Conservation (phyloP, 2,329 filamentous ascomycete species). For the Pleomassaria siparia region DNA sequence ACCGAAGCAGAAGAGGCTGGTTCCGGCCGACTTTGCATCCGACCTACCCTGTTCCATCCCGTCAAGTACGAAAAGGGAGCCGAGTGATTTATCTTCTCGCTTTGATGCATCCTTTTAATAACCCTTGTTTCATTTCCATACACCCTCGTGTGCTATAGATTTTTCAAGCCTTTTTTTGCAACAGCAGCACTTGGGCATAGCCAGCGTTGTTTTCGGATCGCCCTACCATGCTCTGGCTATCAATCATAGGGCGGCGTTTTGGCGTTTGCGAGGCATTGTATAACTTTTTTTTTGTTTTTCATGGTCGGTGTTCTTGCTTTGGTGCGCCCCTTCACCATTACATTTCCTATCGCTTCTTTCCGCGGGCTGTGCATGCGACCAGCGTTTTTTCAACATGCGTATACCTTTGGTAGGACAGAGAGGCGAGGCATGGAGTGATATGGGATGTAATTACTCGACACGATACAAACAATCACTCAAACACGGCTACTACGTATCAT, state of each 20-base stretch:
- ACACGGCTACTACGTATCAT: background rate
- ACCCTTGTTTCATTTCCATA: slow-evolving; percentile 17
- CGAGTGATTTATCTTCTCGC: slow-evolving; percentile 24
- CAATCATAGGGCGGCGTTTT: slow-evolving; percentile 39
- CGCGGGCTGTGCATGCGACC: background rate
- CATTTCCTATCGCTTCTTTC: background rate
- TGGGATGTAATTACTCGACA: slow-evolving; percentile 30
- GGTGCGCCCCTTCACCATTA: background rate
- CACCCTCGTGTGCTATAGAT: slow-evolving; percentile 27
- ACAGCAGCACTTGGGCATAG: slow-evolving; percentile 22
- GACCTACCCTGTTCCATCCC: slow-evolving; percentile 50
- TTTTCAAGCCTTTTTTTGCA: slow-evolving; percentile 13
- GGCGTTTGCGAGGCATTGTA: slow-evolving; percentile 22
- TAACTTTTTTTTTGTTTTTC: slow-evolving; percentile 10
- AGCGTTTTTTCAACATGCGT: background rate
- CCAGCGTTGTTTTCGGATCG: slow-evolving; percentile 19
- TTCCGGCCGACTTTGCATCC: slow-evolving; percentile 52
- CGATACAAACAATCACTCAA: background rate
- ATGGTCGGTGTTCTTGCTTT: background rate
- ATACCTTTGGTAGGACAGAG: background rate
- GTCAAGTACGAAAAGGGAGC: slow-evolving; percentile 51
- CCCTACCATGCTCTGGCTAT: slow-evolving; percentile 7
- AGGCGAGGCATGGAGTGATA: background rate
- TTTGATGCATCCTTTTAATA: slow-evolving; percentile 31
- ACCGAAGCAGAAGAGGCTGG: slow-evolving; percentile 46